Evolutionary conservation across 2,329 filamentous ascomycete genomes (phyloP).

Genomic region (Colletotrichum limetticola): DNA sequence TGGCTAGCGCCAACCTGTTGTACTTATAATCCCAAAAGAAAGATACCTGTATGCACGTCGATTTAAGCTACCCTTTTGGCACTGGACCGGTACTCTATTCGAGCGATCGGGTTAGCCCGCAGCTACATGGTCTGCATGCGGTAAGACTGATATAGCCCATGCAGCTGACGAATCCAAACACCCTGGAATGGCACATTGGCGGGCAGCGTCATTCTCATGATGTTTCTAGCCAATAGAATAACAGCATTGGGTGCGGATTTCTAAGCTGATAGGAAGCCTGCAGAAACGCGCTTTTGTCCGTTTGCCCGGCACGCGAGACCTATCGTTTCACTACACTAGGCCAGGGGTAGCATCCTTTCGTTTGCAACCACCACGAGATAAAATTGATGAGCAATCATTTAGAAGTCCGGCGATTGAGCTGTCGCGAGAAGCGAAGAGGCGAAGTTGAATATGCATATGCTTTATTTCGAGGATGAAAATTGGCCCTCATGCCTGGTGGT

Average conservation of each 20-base stretch:
- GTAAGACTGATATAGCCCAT: not conserved
- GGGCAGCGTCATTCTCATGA: not conserved
- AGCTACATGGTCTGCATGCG: not conserved
- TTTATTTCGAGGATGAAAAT: not conserved
- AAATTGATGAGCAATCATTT: not conserved
- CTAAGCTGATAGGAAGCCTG: not conserved
- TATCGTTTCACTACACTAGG: not conserved
- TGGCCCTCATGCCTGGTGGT: not conserved
- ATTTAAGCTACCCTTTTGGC: not conserved
- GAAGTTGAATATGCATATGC: not conserved
- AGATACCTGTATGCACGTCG: not conserved
- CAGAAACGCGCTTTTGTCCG: not conserved
- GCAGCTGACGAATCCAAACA: not conserved
- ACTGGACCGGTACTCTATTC: not conserved
- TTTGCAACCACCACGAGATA: not conserved
- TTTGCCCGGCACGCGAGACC: not conserved
- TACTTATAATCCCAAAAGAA: not conserved
- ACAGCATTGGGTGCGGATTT: not conserved
- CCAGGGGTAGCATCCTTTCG: not conserved
- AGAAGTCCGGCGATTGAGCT: not conserved
- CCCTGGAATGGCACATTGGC: not conserved
- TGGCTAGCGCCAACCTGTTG: not conserved
- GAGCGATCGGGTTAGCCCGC: not conserved
- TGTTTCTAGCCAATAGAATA: not conserved
- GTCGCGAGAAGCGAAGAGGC: not conserved